Conservation (phyloP, 2,329 filamentous ascomycete species). For the Bipolaris zeicola region DNA sequence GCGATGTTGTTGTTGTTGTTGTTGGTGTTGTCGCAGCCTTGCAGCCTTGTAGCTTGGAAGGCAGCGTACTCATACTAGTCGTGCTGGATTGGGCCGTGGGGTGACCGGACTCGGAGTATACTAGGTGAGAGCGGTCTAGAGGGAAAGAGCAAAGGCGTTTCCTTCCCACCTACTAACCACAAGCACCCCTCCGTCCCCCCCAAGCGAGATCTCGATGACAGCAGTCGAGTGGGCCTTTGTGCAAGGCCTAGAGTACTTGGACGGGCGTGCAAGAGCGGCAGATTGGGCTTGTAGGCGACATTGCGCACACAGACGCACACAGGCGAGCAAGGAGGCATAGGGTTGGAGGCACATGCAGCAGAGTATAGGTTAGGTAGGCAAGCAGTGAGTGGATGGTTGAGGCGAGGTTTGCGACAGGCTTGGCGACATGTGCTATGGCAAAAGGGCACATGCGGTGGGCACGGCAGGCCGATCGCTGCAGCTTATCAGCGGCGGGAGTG, state of each 20-base stretch:
- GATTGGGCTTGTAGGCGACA: neutral
- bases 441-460: conserved; percentile 10
- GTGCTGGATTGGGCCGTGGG: no score
- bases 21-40: no score
- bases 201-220: conserved; percentile 10
- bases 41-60: no score
- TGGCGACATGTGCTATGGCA: conserved; percentile 25
- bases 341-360: no score
- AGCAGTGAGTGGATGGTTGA: conserved; percentile 3
- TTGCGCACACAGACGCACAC: neutral
- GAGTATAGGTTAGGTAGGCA: no score
- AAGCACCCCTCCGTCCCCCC: no score
- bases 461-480: conserved; percentile 5
- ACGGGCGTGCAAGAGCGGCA: neutral
- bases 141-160: conserved; percentile 2
- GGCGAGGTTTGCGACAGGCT: conserved; percentile 9
- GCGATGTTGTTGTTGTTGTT: no score
- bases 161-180: neutral
- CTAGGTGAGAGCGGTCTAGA: neutral
- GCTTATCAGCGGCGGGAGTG: conserved; percentile 17
- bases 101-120: neutral
- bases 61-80: no score
- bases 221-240: neutral
- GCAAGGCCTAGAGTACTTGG: neutral
- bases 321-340: no score